phyloP scores from a whole-genome alignment of 2,329 filamentous ascomycete genomes.

The Eutypa lata region DNA sequence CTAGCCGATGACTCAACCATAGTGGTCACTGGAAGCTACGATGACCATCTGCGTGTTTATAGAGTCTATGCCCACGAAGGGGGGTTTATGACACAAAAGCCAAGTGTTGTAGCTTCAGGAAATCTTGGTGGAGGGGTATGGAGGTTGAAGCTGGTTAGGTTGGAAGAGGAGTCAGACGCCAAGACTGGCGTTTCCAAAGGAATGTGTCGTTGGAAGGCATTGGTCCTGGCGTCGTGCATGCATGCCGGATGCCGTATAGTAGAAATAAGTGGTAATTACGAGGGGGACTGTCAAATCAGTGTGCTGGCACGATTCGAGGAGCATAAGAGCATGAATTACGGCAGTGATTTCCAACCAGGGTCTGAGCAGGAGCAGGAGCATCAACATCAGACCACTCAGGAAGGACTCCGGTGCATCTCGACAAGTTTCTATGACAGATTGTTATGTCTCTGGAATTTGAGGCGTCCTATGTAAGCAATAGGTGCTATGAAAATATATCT shows the following conservation, averaged over 20 bases:
- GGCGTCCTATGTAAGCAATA: not conserved
- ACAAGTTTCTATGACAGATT: conserved; percentile 76
- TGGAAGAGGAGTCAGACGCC: conserved; percentile 15
- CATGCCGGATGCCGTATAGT: conserved; percentile 77
- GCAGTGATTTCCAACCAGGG: conserved; percentile 63
- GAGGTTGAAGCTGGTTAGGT: conserved; percentile 65
- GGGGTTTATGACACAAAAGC: conserved; percentile 38
- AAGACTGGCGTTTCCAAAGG: conserved; percentile 10
- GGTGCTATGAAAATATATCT: no score
- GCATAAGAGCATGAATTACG: conserved; percentile 95
- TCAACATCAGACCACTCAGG: no score
- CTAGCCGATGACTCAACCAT: conserved; percentile 47
- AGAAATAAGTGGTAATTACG: conserved; percentile 34
- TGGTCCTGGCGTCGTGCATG: conserved; percentile 88
- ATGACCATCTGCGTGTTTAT: conserved; percentile 75
- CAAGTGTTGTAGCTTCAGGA: conserved; percentile 57
- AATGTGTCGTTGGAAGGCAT: conserved; percentile 20
- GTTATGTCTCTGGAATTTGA: conserved; percentile 61
- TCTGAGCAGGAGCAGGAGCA: conserved; percentile 13
- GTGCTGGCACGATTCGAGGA: conserved; percentile 74
- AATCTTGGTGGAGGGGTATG: conserved; percentile 82
- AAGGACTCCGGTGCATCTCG: conserved; percentile 52
- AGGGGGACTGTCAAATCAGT: conserved; percentile 54
- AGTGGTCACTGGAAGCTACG: conserved; percentile 85
- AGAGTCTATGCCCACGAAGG: conserved; percentile 40